Base-by-base conservation (phyloP, 1,139 yeast genomes). In the Barnettozyma hawaiiensis region DNA sequence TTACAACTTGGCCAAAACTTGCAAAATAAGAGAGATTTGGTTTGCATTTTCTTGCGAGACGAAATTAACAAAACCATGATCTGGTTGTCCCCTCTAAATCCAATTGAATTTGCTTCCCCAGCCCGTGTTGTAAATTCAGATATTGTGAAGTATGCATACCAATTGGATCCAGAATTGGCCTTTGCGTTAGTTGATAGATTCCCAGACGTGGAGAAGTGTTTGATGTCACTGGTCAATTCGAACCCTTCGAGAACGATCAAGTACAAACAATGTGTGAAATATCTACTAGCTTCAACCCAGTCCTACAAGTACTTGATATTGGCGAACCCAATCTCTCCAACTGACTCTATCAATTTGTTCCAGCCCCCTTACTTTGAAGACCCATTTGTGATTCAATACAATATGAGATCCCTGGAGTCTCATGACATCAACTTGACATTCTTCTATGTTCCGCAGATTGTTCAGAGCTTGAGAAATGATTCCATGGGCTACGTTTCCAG, bases 371-470 rank as follows among this genome's bases (percentile, higher is more conserved):
- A 75, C 62, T 81, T 83, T 22, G 68, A 70, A 31, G 78, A 85
- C 55, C 79, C 95, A 0, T 74, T 70, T 53, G 68, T 86, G 26
- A 66, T 87, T 47, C 99, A 94, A 62, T 92, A 81, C 59, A 83
- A 96, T 24, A 85, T 92, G 84, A 74, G 96, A 52, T 85, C 97
- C 0, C 69, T 94, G 51, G 96, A 90, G 62, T 73, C 80, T 26
- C 95, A 87, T 58, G 96, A 89, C 59, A 90, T 86, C 35, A 85
- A 85, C 56, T 67, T 85, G 48, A 86, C 97, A 0, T 94, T 94
- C 67, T 94, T 94, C 63, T 94, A 94, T 59, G 97, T 94, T 35
- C 98, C 99, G 2, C 98, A 94, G 62, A 87, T 94, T 62, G 98
- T 94, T 15, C 99, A 94, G 64, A 76, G 86, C 47, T 71, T 94